Conservation (phyloP, 2,329 filamentous ascomycete species). For the Monilinia fructigena region DNA sequence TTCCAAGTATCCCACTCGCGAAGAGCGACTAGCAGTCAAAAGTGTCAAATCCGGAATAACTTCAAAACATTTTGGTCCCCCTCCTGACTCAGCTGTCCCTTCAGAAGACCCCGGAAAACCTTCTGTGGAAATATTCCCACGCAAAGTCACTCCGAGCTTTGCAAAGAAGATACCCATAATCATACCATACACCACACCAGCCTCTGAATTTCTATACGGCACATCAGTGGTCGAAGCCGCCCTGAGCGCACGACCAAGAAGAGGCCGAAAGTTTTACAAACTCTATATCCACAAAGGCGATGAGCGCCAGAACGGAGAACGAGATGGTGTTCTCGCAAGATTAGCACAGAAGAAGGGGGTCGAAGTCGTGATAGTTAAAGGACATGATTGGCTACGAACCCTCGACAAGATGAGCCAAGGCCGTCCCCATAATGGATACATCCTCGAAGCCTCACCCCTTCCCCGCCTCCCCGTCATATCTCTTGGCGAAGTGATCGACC, state of each 20-base stretch:
- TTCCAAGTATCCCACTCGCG: slow-evolving; percentile 13
- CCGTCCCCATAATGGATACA: slow-evolving; percentile 84
- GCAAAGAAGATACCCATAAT: slow-evolving; percentile 38
- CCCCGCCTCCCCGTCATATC: slow-evolving; percentile 66
- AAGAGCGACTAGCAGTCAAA: slow-evolving; percentile 5
- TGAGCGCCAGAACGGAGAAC: slow-evolving; percentile 51
- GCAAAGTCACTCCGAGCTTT: slow-evolving; percentile 18
- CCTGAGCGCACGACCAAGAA: slow-evolving; percentile 53
- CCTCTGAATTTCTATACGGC: slow-evolving; percentile 90
- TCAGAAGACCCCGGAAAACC: not conserved
- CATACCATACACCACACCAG: slow-evolving; percentile 75
- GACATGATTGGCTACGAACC: slow-evolving; percentile 58
- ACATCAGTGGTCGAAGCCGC: slow-evolving; percentile 77
- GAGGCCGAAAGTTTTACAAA: slow-evolving; percentile 73
- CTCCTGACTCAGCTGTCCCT: too few relatives aligned
- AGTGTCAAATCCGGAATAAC: not conserved
- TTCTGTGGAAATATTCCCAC: not conserved
- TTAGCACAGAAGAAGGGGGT: slow-evolving; percentile 53
- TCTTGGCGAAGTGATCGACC: slow-evolving; percentile 44
- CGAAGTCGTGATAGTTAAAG: slow-evolving; percentile 56
- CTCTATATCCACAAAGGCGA: slow-evolving; percentile 71
- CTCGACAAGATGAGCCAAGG: slow-evolving; percentile 82
- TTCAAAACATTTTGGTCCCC: not conserved
- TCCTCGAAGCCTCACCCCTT: slow-evolving; percentile 83
- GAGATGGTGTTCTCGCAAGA: slow-evolving; percentile 47